Base-by-base conservation (phyloP, 345 rosid species). In the Anacardium occidentale region DNA sequence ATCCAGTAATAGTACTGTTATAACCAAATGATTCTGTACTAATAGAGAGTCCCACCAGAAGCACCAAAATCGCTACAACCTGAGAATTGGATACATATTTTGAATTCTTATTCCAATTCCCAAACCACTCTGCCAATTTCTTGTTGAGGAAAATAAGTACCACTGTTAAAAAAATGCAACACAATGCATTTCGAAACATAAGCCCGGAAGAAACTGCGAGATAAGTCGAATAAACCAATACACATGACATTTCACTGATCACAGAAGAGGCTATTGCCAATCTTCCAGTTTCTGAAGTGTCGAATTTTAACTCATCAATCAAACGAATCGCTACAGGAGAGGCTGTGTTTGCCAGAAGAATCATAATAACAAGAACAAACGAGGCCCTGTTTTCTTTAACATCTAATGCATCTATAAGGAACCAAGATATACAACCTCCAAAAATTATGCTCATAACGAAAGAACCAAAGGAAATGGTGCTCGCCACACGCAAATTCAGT, bases 251-350 rank as follows among this genome's bases (percentile, higher is more conserved):
- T 70, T 94, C 97, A 50, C 77, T 87, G 71, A 92, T 71, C 32
- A 94, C 59, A 45, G 93, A 83, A 47, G 90, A 65, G 4, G 78
- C 73, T 3, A 87, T 80, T 1, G 93, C 93, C 54, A 92, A 53
- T 55, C 96, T 82, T 40, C 98, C 97, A 3, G 87, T 55, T 12
- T 89, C 86, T 0, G 97, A 76, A 15, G 92, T 94, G 47, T 83
- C 88, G 10, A 85, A 86, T 78, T 90, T 92, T 66, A 88, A 73
- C 60, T 92, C 98, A 2, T 87, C 85, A 1, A 87, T 83, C 70
- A 90, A 44, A 7, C 95, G 89, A 52, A 85, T 64, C 45, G 87
- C 96, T 0, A 87, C 87, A 0, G 97, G 98, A 29, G 94, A 85
- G 58, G 92, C 91, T 5, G 97, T 70, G 78, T 88, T 90, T 4